Evolutionary conservation across 1,284 basidiomycete species (phyloP), one percentile per base, ranked within the genome.

Genomic region (Microbotryum silenes-acaulis): DNA sequence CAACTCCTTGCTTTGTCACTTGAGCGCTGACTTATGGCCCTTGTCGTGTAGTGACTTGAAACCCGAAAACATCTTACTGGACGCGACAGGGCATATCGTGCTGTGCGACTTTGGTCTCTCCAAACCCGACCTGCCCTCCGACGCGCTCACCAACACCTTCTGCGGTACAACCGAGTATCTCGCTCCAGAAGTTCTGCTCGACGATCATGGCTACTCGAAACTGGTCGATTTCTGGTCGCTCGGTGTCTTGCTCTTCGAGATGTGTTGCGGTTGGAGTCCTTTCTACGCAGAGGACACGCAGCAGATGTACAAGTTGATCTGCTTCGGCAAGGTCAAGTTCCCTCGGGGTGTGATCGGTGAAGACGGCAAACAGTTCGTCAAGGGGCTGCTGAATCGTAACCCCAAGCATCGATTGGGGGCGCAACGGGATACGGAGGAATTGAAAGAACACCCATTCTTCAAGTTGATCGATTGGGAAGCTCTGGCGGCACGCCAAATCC

Each of bases 301-400:
- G 76, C 91, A 97, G 77, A 99, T 99, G 96, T 99, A 99, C 81
- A 92, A 92, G 82, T 89, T 94, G 79, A 98, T 99, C 71, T 97
- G 92, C 49, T 79, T 77, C 76, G 96, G 96, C 68, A 98, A 97
- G 82, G 97, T 99, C 75, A 84, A 94, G 67, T 98, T 98, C 80
- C 96, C 96, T 31, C 88, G 92, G 72, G 72, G 89, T 59, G 93
- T 97, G 37, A 97, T 98, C 72, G 87, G 87, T 64, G 96, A 98
- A 72, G 93, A 97, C 62, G 96, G 96, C 59, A 99, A 99, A 79
- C 89, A 96, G 78, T 99, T 99, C 71, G 96, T 99, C 73, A 98
- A 98, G 78, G 92, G 91, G 63, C 90, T 93, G 51, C 82, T 99
- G 55, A 98, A 97, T 78, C 86, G 96, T 54, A 98, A 98, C 76